Percentiles rank a stretch among this genome's conserved stretches.
Conservation (phyloP, 352 stramenopile genomes). For the Phytopythium delawarense region DNA sequence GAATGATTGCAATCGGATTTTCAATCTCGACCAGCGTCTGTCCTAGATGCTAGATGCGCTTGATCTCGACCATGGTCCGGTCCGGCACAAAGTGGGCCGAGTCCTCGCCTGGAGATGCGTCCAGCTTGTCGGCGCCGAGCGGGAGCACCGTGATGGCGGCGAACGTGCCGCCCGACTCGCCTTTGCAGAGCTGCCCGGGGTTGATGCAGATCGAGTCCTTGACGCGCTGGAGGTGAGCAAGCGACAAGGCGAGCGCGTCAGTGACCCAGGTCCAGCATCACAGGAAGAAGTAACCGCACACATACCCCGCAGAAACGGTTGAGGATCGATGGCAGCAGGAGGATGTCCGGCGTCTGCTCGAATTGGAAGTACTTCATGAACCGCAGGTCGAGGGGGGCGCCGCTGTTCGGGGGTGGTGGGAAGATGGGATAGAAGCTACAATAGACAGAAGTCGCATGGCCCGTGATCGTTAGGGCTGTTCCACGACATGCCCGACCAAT, state of each 20-base stretch:
- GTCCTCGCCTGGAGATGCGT: slow-evolving; percentile 33
- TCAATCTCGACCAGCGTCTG: too few relatives aligned
- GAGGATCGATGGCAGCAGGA: slow-evolving; percentile 94
- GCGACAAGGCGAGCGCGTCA: not conserved
- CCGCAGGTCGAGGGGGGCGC: slow-evolving; percentile 89
- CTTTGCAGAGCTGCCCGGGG: slow-evolving; percentile 92
- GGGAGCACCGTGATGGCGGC: slow-evolving; percentile 90
- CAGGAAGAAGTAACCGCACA: slow-evolving; percentile 11
- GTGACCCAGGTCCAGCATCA: slow-evolving; percentile 24
- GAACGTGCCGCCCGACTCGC: slow-evolving; percentile 92
- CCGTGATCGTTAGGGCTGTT: not conserved
- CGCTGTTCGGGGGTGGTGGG: slow-evolving; percentile 50
- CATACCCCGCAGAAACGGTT: slow-evolving; percentile 85
- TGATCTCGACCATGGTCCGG: slow-evolving; percentile 90
- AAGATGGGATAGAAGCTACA: slow-evolving; percentile 79
- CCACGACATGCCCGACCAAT: not conserved
- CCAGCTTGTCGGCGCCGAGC: slow-evolving; percentile 77
- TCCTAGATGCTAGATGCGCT: slow-evolving; percentile 86
- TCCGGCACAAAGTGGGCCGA: slow-evolving; percentile 75
- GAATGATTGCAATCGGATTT: too few relatives aligned
- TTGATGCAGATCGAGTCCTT: slow-evolving; percentile 94
- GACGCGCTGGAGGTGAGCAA: slow-evolving; percentile 46
- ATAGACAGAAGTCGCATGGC: not conserved
- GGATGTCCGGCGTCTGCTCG: slow-evolving; percentile 90
- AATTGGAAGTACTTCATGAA: slow-evolving; percentile 92